phyloP scores from a whole-genome alignment of 345 rosid genomes.

The Erucastrum elatum region DNA sequence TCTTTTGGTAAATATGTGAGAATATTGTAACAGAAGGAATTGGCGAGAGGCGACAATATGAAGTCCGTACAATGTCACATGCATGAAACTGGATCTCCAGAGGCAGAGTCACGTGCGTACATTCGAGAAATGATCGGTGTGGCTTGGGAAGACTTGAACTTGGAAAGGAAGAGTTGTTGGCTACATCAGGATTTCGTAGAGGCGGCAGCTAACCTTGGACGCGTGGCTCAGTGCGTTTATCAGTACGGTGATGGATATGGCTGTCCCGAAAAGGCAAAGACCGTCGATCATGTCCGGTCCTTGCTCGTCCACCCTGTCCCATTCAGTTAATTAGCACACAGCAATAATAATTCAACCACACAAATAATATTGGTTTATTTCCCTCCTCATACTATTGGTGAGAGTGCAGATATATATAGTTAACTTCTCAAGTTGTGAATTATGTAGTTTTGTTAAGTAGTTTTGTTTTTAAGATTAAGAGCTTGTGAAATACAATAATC shows the following conservation, averaged over 20 bases:
- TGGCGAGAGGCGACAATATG: slow-evolving; percentile 38
- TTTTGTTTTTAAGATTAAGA: not conserved
- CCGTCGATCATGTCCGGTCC: slow-evolving; percentile 24
- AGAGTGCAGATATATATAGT: not conserved
- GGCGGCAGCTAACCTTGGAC: slow-evolving; percentile 34
- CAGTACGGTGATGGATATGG: slow-evolving; percentile 48
- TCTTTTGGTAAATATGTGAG: not conserved
- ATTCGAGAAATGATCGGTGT: slow-evolving; percentile 15
- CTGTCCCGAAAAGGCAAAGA: slow-evolving; percentile 29
- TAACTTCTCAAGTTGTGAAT: not conserved
- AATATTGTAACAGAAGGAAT: slow-evolving; percentile 31
- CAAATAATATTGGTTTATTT: not conserved
- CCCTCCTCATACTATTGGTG: not conserved
- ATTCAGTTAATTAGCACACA: not conserved
- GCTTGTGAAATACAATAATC: not conserved
- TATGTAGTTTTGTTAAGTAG: not conserved
- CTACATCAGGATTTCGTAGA: slow-evolving; percentile 22
- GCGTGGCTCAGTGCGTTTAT: slow-evolving; percentile 40
- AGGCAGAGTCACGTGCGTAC: slow-evolving; percentile 34
- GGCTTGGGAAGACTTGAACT: slow-evolving; percentile 35
- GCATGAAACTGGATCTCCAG: slow-evolving; percentile 40
- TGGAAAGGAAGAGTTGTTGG: slow-evolving; percentile 20
- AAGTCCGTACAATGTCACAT: slow-evolving; percentile 47
- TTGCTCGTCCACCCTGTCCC: slow-evolving; percentile 26
- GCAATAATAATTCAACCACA: not conserved